These are phyloP conservation scores for Colletotrichum lupini DNA, from an alignment of 2,329 filamentous ascomycete genomes.

Conservation along the genomic window DNA sequence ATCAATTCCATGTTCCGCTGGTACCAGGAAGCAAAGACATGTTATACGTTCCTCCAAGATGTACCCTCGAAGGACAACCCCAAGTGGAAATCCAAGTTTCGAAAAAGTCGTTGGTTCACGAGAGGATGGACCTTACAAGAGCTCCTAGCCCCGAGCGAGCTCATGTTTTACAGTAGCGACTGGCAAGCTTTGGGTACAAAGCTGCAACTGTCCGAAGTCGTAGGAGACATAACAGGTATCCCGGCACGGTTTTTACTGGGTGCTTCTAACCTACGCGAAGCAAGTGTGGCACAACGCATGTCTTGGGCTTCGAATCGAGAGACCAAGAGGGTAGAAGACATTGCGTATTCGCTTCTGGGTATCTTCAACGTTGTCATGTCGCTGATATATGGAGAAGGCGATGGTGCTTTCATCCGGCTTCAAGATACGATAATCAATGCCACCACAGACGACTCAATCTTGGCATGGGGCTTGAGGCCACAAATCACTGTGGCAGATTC, in stretches of 20 bases:
- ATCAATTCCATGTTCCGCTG: slow-evolving; percentile 38
- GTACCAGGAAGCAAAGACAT: slow-evolving; percentile 35
- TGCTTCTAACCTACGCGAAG: background rate
- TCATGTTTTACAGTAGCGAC: slow-evolving; percentile 38
- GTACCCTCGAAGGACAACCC: background rate
- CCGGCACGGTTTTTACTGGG: slow-evolving; percentile 26
- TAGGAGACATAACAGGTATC: slow-evolving; percentile 46
- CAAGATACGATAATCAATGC: slow-evolving; percentile 37
- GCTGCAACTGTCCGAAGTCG: slow-evolving; percentile 19
- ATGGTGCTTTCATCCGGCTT: slow-evolving; percentile 32
- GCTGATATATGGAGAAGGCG: slow-evolving; percentile 37
- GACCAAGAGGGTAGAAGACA: slow-evolving; percentile 36
- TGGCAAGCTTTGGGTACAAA: slow-evolving; percentile 37
- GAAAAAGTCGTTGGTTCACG: slow-evolving; percentile 37
- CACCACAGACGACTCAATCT: slow-evolving; percentile 36
- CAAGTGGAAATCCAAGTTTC: slow-evolving; percentile 5
- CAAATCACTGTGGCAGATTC: too few relatives aligned
- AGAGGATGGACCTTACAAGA: slow-evolving; percentile 41
- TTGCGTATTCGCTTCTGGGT: slow-evolving; percentile 38
- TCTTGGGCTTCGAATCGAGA: slow-evolving; percentile 36
- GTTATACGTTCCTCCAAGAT: slow-evolving; percentile 36
- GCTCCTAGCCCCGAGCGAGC: slow-evolving; percentile 38
- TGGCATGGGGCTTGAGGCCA: slow-evolving; percentile 32
- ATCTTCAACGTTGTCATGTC: slow-evolving; percentile 37
- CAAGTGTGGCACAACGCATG: slow-evolving; percentile 39